Base-by-base conservation (phyloP, 495 filamentous ascomycete species). In the Delitschia confertaspora region DNA sequence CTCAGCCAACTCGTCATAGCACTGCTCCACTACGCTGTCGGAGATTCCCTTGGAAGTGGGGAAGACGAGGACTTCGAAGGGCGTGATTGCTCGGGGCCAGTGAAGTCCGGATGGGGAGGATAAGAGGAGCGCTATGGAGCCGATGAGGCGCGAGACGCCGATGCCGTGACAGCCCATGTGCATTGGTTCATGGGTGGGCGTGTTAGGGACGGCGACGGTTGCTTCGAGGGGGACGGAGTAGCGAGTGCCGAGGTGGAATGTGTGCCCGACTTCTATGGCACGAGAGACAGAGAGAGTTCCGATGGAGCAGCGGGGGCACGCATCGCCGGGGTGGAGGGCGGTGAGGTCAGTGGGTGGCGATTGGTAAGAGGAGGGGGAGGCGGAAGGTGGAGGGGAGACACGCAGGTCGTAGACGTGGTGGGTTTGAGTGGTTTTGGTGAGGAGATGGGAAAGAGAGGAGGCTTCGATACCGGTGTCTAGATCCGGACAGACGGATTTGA, bases 81-180 rank as follows among this genome's bases (percentile, higher is more conserved):
- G 91, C 3, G 93, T 85, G 41, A 94, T 85, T 10, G 69, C 78
- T 1, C 78, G 69, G 0, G 91, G 91, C 91, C 91, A 98, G 53
- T 85, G 88, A 10, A 98, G 69, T 0, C 91, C 91, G 36, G 71
- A 76, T 2, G 72, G 51, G 51, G 91, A 83, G 0, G 77, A 69
- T n/a, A 88, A 65, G 5, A 69, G 60, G 42, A 87, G 79, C 0
- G 91, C 86, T 2, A 89, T 75, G 4, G 91, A 86, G 3, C 79
- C 87, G 46, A 98, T 81, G 62, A 98, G 77, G 22, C 91, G 82
- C 1, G 88, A 94, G 17, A 98, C 73, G 0, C 91, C 91, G 45
- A 98, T 95, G 1, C 91, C 91, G 53, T 96, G 83, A 51, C 93
- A 98, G 33, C 91, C 91, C 89, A 96, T 95, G 40, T 91, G 74